Base-by-base conservation (phyloP, 257 asterid species). In the Salvia miltiorrhiza region DNA sequence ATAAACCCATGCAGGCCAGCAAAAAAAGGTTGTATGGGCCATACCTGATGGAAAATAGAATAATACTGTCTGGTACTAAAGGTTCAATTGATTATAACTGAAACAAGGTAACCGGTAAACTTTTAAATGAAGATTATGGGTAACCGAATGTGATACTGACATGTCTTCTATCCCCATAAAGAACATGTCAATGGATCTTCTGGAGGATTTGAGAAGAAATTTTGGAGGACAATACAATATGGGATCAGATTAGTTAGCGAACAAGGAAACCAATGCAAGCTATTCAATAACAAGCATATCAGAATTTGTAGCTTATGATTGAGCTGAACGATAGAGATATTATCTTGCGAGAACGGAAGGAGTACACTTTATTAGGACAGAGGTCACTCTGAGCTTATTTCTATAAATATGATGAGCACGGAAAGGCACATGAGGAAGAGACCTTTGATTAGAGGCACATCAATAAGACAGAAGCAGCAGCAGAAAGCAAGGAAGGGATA, bases 401-500 rank as follows among this genome's bases (percentile, higher is more conserved):
- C 75, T 56, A 50, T 45, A 53, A 55, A 35, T 41, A 21, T 14
- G 52, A 43, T 44, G 73, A 73, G 68, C 66, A 16, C 19, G 63
- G 67, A 57, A 23, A 63, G 79, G 75, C 61, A 65, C 65, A 7
- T 23, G 55, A 37, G 65, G 78, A 77, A 55, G 73, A 66, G 76
- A 49, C 52, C 44, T 3, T 23, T 53, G 70, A 76, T 56, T 23
- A 33, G 49, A 65, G 59, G 74, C 40, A 7, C 76, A 71, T 30
- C 65, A 75, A 24, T 19, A 56, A 49, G 72, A 63, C 32, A 77
- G 82, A 65, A 70, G 52, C 30, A 54, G 70, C 23, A 69, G 79
- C 72, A 71, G 84, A 78, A 66, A 60, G 63, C 75, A 68, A 56
- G 83, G 74, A 67, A 20, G 3, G 62, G 28, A 55, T 48, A 45